Conservation (phyloP, 495 filamentous ascomycete species). For the Pyrenula aspistea region DNA sequence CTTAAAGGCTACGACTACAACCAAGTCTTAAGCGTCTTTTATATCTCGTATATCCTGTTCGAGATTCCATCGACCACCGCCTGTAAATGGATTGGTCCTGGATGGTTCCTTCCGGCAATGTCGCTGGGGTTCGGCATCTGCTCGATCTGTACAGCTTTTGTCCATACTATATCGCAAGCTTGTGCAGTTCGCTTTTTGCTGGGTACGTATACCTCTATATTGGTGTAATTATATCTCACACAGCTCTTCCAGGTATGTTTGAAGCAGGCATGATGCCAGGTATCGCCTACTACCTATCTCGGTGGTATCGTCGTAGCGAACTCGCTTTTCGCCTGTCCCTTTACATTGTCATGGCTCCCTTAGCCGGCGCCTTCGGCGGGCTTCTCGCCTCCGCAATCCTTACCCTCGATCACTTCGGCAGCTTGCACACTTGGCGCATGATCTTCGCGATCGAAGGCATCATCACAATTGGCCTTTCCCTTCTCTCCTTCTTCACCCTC, state of each 20-base stretch:
- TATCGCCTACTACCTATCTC: constrained; percentile 58
- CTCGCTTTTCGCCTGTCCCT: constrained; percentile 45
- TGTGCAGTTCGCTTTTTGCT: constrained; percentile 42
- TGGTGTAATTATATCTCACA: neutral
- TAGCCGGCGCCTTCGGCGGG: constrained; percentile 61
- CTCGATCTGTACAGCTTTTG: constrained; percentile 35
- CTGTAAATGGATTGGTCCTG: constrained; percentile 37
- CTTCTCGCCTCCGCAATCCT: constrained; percentile 50
- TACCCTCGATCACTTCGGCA: constrained; percentile 28
- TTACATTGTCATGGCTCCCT: constrained; percentile 47
- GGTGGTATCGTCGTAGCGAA: constrained; percentile 60
- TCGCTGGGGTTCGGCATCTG: constrained; percentile 37
- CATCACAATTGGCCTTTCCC: constrained; percentile 47
- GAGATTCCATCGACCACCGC: constrained; percentile 65
- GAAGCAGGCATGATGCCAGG: constrained; percentile 65
- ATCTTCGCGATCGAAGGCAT: constrained; percentile 70
- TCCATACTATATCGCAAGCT: constrained; percentile 23
- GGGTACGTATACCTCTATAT: too few species aligned
- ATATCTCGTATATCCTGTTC: constrained; percentile 63
- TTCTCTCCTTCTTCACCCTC: constrained; percentile 45
- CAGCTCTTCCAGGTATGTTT: constrained; percentile 24
- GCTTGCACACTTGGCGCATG: constrained; percentile 50
- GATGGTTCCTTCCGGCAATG: constrained; percentile 36
- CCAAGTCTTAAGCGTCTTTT: constrained; percentile 55
- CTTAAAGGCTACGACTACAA: constrained; percentile 52